These are phyloP conservation scores for Tricholoma sp. DNA, from an alignment of 768 basidiomycete species.

Conservation along the genomic window DNA sequence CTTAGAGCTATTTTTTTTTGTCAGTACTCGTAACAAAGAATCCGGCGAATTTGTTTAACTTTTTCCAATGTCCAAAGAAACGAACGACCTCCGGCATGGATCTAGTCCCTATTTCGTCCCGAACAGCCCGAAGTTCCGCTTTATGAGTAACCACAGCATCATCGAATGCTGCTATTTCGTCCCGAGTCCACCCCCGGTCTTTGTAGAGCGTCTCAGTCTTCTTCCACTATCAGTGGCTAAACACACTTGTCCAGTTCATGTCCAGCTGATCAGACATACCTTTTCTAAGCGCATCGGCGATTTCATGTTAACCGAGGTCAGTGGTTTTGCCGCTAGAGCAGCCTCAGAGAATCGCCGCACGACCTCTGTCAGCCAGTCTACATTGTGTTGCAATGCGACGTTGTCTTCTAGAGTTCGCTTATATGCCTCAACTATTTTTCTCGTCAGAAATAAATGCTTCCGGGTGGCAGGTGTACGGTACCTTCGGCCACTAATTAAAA, in stretches of 20 bases:
- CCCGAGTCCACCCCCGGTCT: constrained; percentile 66
- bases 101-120: constrained; percentile 68
- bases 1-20: constrained; percentile 47
- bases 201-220: constrained; percentile 56
- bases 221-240: constrained; percentile 53
- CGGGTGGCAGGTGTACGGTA: constrained; percentile 13
- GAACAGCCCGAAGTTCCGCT: constrained; percentile 74
- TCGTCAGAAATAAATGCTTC: constrained; percentile 2
- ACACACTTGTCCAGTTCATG: background rate
- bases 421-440: constrained; percentile 57
- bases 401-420: constrained; percentile 53
- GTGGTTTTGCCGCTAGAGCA: constrained; percentile 47
- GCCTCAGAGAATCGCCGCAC: constrained; percentile 70
- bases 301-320: constrained; percentile 63
- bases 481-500: constrained; percentile 48
- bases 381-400: constrained; percentile 45
- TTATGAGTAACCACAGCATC: constrained; percentile 69
- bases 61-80: constrained; percentile 86
- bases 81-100: constrained; percentile 75
- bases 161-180: constrained; percentile 72
- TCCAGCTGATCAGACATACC: constrained; percentile 32
- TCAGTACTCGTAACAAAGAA: background rate
- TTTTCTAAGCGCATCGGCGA: constrained; percentile 53
- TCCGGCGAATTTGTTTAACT: constrained; percentile 34
- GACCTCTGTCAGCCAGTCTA: constrained; percentile 83